phyloP scores from a whole-genome alignment of 2,329 filamentous ascomycete species.

The Ceratocystis colombiana region DNA sequence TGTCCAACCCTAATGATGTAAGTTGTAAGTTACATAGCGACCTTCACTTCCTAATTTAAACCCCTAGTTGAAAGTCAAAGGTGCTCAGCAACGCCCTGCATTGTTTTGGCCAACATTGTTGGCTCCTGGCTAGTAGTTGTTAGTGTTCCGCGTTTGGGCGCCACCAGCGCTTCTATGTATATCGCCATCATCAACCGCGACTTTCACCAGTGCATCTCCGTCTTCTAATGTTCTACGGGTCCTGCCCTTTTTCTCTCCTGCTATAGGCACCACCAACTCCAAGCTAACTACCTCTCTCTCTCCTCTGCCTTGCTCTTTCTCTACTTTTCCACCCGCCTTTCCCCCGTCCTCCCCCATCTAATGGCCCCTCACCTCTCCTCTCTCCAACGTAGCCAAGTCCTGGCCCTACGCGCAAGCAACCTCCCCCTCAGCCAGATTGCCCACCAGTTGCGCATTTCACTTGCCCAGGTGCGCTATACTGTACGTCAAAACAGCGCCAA shows the following conservation, averaged over 20 bases:
- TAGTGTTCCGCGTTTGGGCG: no score
- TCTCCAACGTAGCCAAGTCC: constrained; percentile 24
- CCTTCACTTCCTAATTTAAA: constrained; percentile 16
- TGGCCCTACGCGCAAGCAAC: constrained; percentile 23
- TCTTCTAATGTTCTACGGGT: neutral
- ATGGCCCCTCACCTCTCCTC: constrained; percentile 25
- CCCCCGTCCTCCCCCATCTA: neutral
- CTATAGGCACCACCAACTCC: neutral
- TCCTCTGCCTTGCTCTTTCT: neutral
- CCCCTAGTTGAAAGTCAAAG: constrained; percentile 9
- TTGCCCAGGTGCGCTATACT: constrained; percentile 24
- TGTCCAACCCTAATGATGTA: neutral
- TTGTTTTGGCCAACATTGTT: neutral
- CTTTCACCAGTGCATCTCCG: neutral
- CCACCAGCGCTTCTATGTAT: no score
- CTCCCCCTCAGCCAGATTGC: constrained; percentile 24
- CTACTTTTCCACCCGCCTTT: neutral
- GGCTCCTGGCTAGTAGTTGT: neutral
- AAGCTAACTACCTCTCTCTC: neutral
- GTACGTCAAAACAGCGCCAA: constrained; percentile 22
- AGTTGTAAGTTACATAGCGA: neutral
- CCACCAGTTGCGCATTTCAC: constrained; percentile 20
- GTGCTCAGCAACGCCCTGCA: neutral
- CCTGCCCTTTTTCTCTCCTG: neutral
- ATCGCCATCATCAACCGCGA: no score